phyloP scores from a whole-genome alignment of 1,139 yeast species.

The Meyerozyma carpophila region DNA sequence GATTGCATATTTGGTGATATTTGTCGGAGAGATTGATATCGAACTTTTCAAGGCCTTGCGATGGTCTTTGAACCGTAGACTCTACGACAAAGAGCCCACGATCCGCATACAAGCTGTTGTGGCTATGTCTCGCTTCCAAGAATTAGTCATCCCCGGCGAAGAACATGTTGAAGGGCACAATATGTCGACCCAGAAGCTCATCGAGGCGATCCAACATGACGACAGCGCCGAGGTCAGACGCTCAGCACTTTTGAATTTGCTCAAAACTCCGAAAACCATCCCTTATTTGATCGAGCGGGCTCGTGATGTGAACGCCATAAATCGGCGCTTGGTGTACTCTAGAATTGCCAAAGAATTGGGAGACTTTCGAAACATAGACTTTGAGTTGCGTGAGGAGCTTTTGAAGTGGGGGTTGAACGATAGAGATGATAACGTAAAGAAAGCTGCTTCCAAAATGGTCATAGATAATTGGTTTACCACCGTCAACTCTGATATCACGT shows the following conservation, averaged over 20 bases:
- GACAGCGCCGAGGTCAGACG: slow-evolving; percentile 86
- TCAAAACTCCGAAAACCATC: slow-evolving; percentile 48
- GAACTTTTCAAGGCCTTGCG: slow-evolving; percentile 62
- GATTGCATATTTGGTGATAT: slow-evolving; percentile 66
- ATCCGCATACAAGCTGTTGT: slow-evolving; percentile 81
- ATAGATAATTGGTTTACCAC: slow-evolving; percentile 67
- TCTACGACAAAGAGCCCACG: slow-evolving; percentile 72
- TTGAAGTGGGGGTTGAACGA: slow-evolving; percentile 85
- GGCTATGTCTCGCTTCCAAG: slow-evolving; percentile 76
- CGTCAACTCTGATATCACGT: slow-evolving; percentile 65
- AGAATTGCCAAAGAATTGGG: slow-evolving; percentile 65
- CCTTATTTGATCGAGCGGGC: slow-evolving; percentile 74
- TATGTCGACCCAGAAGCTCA: slow-evolving; percentile 37
- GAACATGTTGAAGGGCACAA: slow-evolving; percentile 26
- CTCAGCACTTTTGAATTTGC: slow-evolving; percentile 70
- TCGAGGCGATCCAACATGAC: slow-evolving; percentile 64
- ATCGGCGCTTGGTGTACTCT: slow-evolving; percentile 69
- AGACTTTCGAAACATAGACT: slow-evolving; percentile 56
- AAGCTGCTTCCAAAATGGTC: slow-evolving; percentile 70
- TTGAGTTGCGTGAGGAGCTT: slow-evolving; percentile 58
- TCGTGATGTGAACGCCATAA: slow-evolving; percentile 67
- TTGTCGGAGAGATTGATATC: slow-evolving; percentile 72
- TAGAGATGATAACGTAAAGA: slow-evolving; percentile 68
- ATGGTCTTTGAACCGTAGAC: slow-evolving; percentile 55
- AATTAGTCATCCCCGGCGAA: slow-evolving; percentile 36